phyloP scores from a whole-genome alignment of 305 asterid species.

The Solanum hybrid region DNA sequence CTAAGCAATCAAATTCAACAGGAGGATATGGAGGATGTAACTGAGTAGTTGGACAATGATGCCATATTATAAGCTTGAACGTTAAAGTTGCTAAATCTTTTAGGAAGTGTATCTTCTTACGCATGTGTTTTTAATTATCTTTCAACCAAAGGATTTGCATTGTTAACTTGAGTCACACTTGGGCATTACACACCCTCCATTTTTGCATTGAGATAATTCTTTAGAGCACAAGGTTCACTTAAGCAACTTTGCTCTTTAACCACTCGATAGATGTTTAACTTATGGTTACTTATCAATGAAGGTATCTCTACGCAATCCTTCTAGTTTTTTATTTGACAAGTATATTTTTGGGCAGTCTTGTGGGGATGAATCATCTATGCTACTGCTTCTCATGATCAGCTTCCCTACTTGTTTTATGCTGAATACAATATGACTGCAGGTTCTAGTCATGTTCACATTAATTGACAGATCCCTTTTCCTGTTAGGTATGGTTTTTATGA shows the following conservation, averaged over 20 bases:
- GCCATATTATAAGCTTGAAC: not conserved
- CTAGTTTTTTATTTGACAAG: not conserved
- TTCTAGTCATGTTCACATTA: slow-evolving; percentile 5
- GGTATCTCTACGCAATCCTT: not conserved
- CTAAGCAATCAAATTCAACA: not conserved
- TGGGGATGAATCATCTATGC: not conserved
- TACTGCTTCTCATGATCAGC: not conserved
- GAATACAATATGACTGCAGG: not conserved
- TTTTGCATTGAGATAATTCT: not conserved
- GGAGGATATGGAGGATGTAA: not conserved
- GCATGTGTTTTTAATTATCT: not conserved
- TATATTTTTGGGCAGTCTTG: not conserved
- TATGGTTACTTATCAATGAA: not conserved
- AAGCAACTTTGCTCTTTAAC: not conserved
- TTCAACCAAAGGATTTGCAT: not conserved
- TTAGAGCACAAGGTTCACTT: not conserved
- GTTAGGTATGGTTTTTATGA: slow-evolving; percentile 92
- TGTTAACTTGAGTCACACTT: not conserved
- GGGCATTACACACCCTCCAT: not conserved
- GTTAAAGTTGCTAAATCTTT: not conserved
- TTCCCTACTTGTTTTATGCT: not conserved
- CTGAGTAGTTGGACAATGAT: not conserved
- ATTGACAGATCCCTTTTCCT: slow-evolving; percentile 16
- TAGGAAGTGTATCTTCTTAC: not conserved
- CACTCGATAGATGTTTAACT: not conserved